These are phyloP conservation scores for Plasmodium gaboni DNA, from an alignment of 169 alveolate genomes.

Conservation along the genomic window DNA sequence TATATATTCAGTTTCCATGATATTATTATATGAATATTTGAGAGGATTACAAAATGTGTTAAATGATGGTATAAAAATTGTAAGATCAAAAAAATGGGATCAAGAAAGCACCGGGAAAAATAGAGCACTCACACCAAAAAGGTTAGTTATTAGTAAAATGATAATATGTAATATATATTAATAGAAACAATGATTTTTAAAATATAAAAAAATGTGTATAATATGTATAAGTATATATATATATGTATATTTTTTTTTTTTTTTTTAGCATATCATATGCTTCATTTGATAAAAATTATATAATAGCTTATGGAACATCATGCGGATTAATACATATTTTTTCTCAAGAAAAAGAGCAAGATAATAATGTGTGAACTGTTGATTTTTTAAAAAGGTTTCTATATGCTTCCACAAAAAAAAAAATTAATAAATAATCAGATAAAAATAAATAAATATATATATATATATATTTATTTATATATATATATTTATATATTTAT, in stretches of 20 bases:
- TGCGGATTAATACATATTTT: conserved; percentile 32
- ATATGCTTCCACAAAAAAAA: not conserved
- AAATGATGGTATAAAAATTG: conserved; percentile 25
- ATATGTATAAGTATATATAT: too few relatives aligned
- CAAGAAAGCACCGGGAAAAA: not conserved
- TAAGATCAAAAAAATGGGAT: conserved; percentile 26
- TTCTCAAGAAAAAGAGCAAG: conserved; percentile 15
- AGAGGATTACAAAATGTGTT: conserved; percentile 50
- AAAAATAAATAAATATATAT: too few relatives aligned
- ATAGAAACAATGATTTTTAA: too few relatives aligned
- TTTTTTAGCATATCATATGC: conserved; percentile 68
- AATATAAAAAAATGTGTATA: too few relatives aligned
- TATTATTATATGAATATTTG: conserved; percentile 52
- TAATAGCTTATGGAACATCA: conserved; percentile 54
- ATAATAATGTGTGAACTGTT: not conserved
- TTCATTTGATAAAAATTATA: conserved; percentile 16
- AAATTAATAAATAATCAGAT: too few relatives aligned
- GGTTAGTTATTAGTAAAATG: conserved; percentile 14
- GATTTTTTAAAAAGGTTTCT: not conserved
- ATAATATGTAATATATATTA: not conserved
- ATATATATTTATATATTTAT: too few relatives aligned
- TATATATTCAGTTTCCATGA: conserved; percentile 12
- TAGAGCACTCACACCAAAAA: conserved; percentile 30
- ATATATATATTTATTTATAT: too few relatives aligned
- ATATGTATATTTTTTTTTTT: not conserved